Evolutionary conservation across 2,329 filamentous ascomycete species (phyloP).

Genomic region (Orbilia javanica): DNA sequence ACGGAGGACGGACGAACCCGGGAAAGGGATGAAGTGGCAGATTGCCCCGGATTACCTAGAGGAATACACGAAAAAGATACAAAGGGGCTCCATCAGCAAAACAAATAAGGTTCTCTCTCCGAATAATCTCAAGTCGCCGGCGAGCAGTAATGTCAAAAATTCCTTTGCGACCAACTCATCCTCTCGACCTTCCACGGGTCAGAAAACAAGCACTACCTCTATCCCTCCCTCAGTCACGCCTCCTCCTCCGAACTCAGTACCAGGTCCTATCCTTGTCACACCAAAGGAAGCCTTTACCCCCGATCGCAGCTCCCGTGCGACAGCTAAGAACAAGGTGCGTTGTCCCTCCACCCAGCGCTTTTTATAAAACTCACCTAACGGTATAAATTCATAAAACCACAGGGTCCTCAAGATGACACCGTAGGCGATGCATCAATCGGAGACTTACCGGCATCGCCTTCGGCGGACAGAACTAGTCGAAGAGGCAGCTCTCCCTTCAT

Average conservation of each 20-base stretch:
- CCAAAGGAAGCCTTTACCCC: slow-evolving; percentile 71
- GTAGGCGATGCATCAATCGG: slow-evolving; percentile 18
- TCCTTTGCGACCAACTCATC: slow-evolving; percentile 16
- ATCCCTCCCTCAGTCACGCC: slow-evolving; percentile 38
- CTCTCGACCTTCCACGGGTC: slow-evolving; percentile 58
- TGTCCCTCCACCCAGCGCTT: background rate
- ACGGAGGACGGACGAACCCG: slow-evolving; percentile 91
- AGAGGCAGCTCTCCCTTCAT: slow-evolving; percentile 51
- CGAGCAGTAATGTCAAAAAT: slow-evolving; percentile 15
- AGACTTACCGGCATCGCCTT: slow-evolving; percentile 59
- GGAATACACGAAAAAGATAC: slow-evolving; percentile 81
- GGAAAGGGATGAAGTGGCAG: slow-evolving; percentile 99
- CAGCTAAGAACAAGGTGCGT: slow-evolving; percentile 61
- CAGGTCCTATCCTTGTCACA: slow-evolving; percentile 65
- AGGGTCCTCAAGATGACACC: slow-evolving; percentile 58
- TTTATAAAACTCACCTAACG: slow-evolving; percentile 61
- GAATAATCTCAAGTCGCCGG: slow-evolving; percentile 43
- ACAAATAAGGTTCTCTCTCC: slow-evolving; percentile 58
- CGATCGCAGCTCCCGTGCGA: slow-evolving; percentile 67
- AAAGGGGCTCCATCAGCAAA: slow-evolving; percentile 58
- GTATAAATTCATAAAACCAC: slow-evolving; percentile 60
- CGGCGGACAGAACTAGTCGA: slow-evolving; percentile 23
- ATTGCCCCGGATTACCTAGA: slow-evolving; percentile 86
- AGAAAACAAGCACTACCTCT: slow-evolving; percentile 32
- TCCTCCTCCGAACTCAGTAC: slow-evolving; percentile 67